Evolutionary conservation across 1,284 basidiomycete genomes (phyloP).

Genomic region (Amylostereum areolatum): DNA sequence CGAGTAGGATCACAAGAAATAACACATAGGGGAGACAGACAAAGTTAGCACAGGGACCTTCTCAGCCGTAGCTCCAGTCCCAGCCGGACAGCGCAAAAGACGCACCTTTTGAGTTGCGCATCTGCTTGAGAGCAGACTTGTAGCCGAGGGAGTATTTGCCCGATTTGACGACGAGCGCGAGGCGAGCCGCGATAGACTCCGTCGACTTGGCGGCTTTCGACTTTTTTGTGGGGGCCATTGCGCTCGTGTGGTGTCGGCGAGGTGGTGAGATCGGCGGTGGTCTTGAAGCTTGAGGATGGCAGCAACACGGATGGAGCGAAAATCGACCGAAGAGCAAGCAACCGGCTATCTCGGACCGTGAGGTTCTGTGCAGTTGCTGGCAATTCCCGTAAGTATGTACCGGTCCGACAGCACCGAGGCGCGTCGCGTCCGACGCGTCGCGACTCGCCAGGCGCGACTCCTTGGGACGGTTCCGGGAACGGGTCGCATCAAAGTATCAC

Average conservation of each 20-base stretch:
- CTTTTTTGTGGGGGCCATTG: slow-evolving; percentile 93
- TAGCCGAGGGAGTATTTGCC: slow-evolving; percentile 91
- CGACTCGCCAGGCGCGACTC: no score
- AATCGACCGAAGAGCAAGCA: no score
- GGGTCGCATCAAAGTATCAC: no score
- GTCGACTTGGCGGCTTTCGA: slow-evolving; percentile 87
- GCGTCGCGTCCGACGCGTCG: no score
- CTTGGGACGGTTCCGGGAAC: no score
- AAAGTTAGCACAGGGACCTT: slow-evolving; percentile 81
- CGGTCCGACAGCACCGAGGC: no score
- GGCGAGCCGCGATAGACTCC: slow-evolving; percentile 93
- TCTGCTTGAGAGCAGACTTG: slow-evolving; percentile 97
- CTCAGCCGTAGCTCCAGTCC: slow-evolving; percentile 97
- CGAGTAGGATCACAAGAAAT: slow-evolving; percentile 5
- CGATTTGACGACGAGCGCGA: slow-evolving; percentile 98
- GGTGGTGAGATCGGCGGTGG: slow-evolving; percentile 20
- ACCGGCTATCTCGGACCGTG: no score
- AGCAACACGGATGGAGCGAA: no score
- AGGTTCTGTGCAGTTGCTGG: no score
- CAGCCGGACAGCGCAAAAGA: slow-evolving; percentile 46
- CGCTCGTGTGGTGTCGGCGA: slow-evolving; percentile 11
- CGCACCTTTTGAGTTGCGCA: slow-evolving; percentile 97
- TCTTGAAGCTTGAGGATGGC: slow-evolving; percentile 11
- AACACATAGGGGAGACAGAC: slow-evolving; percentile 14
- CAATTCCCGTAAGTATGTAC: no score